These are phyloP conservation scores for Alternaria ethzedia DNA, from an alignment of 2,329 filamentous ascomycete species.

Conservation along the genomic window DNA sequence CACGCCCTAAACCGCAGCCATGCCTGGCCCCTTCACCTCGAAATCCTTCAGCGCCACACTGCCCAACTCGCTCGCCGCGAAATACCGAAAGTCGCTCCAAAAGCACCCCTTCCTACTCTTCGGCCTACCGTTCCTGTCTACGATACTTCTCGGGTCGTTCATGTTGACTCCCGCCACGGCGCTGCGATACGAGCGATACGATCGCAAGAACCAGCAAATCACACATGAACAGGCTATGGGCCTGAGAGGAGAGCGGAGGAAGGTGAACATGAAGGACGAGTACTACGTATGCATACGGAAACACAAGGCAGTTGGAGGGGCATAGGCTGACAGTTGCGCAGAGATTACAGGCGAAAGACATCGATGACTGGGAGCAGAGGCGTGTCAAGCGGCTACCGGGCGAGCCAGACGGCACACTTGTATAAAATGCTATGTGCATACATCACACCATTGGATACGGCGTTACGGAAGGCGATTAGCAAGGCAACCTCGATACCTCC, in stretches of 20 bases:
- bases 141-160: slow-evolving; percentile 92
- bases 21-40: slow-evolving; percentile 68
- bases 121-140: slow-evolving; percentile 86
- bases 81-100: slow-evolving; percentile 76
- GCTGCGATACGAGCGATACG: slow-evolving; percentile 89
- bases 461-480: not conserved
- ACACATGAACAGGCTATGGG: slow-evolving; percentile 86
- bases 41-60: slow-evolving; percentile 63
- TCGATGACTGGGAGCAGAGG: slow-evolving; percentile 97
- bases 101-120: slow-evolving; percentile 90
- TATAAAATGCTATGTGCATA: slow-evolving; percentile 18
- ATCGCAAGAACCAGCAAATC: slow-evolving; percentile 85
- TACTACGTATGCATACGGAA: too few species aligned
- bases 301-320: too few species aligned
- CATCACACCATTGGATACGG: slow-evolving; percentile 1
- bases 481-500: not conserved
- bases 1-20: slow-evolving; percentile 10
- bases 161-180: slow-evolving; percentile 93
- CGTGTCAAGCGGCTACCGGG: slow-evolving; percentile 87
- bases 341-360: slow-evolving; percentile 83
- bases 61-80: slow-evolving; percentile 69
- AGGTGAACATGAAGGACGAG: slow-evolving; percentile 81
- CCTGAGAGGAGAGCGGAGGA: slow-evolving; percentile 72
- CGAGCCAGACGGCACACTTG: slow-evolving; percentile 82
- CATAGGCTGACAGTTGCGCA: slow-evolving; percentile 53